phyloP scores from a whole-genome alignment of 495 filamentous ascomycete species.

The Penicillium riverlandense region DNA sequence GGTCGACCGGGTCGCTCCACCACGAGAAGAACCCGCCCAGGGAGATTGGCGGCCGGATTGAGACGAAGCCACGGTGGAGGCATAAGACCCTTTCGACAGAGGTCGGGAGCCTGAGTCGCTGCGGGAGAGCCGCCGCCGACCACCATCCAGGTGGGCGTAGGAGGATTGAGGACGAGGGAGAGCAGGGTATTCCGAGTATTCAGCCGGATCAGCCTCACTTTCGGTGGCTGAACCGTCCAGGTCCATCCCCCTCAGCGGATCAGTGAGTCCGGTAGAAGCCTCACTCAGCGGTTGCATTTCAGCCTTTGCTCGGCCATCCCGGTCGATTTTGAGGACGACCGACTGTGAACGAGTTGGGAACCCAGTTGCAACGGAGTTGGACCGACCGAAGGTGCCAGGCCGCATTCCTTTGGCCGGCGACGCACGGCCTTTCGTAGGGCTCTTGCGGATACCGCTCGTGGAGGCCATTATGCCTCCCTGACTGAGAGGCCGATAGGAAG shows the following conservation, averaged over 20 bases:
- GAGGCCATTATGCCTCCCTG: slow-evolving; percentile 27
- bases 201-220: slow-evolving; percentile 49
- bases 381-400: slow-evolving; percentile 19
- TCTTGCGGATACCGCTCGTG: slow-evolving; percentile 35
- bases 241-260: slow-evolving; percentile 36
- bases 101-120: slow-evolving; percentile 49
- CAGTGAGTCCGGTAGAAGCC: slow-evolving; percentile 29
- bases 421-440: slow-evolving; percentile 35
- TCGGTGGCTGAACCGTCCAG: slow-evolving; percentile 41
- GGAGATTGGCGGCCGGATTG: slow-evolving; percentile 37
- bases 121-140: slow-evolving; percentile 39
- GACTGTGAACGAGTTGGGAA: slow-evolving; percentile 33
- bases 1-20: slow-evolving; percentile 16
- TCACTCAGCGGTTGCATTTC: slow-evolving; percentile 57
- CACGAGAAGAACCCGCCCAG: slow-evolving; percentile 30
- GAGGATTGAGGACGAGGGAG: slow-evolving; percentile 56
- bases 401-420: slow-evolving; percentile 34
- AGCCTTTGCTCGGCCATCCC: slow-evolving; percentile 62
- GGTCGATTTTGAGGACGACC: slow-evolving; percentile 65
- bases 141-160: slow-evolving; percentile 51
- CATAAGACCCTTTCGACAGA: slow-evolving; percentile 44
- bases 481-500: slow-evolving; percentile 18
- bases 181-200: slow-evolving; percentile 60
- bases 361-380: slow-evolving; percentile 23
- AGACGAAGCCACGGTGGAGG: slow-evolving; percentile 37